phyloP scores from a whole-genome alignment of 2,329 filamentous ascomycete genomes.

The Ambrosiella cleistominuta region DNA sequence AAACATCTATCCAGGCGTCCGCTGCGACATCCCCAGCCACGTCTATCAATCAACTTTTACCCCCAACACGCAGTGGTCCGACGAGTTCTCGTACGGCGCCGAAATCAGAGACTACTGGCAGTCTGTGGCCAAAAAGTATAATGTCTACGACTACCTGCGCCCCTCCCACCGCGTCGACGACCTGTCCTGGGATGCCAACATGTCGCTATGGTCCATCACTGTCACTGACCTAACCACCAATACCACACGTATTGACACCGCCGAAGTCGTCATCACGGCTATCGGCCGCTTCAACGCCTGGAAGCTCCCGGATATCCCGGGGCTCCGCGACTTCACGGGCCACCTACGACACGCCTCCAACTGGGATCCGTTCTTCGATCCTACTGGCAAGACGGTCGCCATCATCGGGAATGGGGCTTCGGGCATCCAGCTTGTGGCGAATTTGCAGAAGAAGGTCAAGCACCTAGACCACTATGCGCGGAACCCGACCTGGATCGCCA shows the following conservation, averaged over 20 bases:
- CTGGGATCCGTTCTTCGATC: constrained; percentile 37
- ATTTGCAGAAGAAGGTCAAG: constrained; percentile 29
- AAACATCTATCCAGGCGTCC: constrained; percentile 44
- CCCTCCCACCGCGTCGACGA: constrained; percentile 37
- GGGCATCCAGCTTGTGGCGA: constrained; percentile 38
- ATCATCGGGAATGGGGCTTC: constrained; percentile 47
- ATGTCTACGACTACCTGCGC: constrained; percentile 41
- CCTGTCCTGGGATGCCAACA: constrained; percentile 35
- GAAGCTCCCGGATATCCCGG: constrained; percentile 43
- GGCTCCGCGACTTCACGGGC: constrained; percentile 36
- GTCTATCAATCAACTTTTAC: constrained; percentile 53
- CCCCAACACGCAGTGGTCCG: constrained; percentile 51
- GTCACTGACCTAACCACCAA: constrained; percentile 23
- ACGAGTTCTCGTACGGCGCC: constrained; percentile 46
- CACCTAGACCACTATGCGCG: constrained; percentile 47
- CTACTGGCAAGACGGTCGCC: constrained; percentile 32
- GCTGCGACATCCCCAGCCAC: constrained; percentile 52
- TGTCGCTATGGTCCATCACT: constrained; percentile 29
- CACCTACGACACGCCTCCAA: constrained; percentile 41
- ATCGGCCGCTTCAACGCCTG: constrained; percentile 50
- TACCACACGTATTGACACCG: constrained; percentile 22
- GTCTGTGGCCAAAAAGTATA: constrained; percentile 14
- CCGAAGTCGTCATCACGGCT: constrained; percentile 45
- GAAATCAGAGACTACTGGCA: constrained; percentile 50
- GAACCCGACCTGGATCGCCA: constrained; percentile 50